Evolutionary conservation across 106 monocot species (phyloP).

Genomic region (Acorus calamus): DNA sequence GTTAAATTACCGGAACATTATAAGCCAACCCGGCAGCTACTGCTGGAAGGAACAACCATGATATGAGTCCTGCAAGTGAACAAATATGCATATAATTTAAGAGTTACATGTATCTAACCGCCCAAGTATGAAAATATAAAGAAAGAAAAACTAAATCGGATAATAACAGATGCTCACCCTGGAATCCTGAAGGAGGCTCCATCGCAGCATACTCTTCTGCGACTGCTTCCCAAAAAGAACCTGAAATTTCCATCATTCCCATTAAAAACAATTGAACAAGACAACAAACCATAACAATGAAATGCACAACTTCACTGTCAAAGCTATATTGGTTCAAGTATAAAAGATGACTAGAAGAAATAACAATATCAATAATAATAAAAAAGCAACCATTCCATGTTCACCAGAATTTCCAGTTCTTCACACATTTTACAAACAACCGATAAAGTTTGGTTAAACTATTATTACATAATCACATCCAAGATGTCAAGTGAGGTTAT

Average conservation of each 20-base stretch:
- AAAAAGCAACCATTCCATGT: too few species aligned
- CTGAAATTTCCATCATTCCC: conserved; percentile 9
- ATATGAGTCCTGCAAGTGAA: conserved; percentile 53
- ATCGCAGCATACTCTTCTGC: conserved; percentile 50
- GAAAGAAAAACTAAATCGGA: neutral
- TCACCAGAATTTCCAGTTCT: too few species aligned
- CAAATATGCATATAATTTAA: neutral
- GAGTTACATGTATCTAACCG: neutral
- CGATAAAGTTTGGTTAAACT: too few species aligned
- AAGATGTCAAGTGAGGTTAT: too few species aligned
- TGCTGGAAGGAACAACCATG: conserved; percentile 90
- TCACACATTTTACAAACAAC: too few species aligned
- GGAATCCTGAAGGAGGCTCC: conserved; percentile 82
- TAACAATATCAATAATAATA: too few species aligned
- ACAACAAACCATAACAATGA: too few species aligned
- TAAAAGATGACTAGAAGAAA: too few species aligned
- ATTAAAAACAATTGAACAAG: too few species aligned
- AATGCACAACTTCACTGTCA: too few species aligned
- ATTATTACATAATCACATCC: too few species aligned
- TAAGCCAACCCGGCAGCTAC: conserved; percentile 50
- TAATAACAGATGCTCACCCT: conserved; percentile 30
- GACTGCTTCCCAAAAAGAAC: conserved; percentile 55
- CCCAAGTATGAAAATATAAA: neutral
- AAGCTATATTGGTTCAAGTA: too few species aligned
- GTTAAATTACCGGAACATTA: conserved; percentile 57